Conservation (phyloP, 345 rosid species). For the Heritiera littoralis region DNA sequence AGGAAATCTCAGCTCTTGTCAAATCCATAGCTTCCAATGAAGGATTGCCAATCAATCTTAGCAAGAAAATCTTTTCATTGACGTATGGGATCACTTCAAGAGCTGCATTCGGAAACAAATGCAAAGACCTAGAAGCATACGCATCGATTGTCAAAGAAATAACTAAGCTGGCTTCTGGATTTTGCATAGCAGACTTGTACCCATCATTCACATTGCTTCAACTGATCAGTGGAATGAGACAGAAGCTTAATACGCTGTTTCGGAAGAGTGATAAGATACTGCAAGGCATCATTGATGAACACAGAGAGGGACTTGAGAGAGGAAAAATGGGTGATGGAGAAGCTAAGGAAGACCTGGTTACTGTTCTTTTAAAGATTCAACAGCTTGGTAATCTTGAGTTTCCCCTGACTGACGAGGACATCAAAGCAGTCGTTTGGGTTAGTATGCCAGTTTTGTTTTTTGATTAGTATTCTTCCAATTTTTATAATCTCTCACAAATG, state of each 20-base stretch:
- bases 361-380: constrained; percentile 2
- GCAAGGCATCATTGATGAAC: neutral
- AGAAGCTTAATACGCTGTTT: neutral
- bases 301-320: neutral
- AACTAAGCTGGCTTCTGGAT: neutral
- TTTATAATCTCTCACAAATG: neutral
- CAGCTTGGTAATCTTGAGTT: neutral
- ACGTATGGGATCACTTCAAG: constrained; percentile 5
- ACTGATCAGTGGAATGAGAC: neutral
- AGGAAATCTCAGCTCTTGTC: neutral
- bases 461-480: neutral
- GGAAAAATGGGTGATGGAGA: neutral
- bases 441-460: neutral
- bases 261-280: neutral
- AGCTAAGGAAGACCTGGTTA: neutral
- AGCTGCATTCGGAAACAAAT: neutral
- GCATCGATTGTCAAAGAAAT: neutral
- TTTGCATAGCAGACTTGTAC: neutral
- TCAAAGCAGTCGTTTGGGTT: constrained; percentile 11
- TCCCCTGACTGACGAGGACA: neutral
- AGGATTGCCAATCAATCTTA: neutral
- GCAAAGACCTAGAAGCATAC: neutral
- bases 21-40: neutral
- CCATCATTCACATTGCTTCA: neutral
- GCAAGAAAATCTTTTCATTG: neutral